Conservation (phyloP, 176 grass and related monocot species). For the maize (Zea mays) region DNA sequence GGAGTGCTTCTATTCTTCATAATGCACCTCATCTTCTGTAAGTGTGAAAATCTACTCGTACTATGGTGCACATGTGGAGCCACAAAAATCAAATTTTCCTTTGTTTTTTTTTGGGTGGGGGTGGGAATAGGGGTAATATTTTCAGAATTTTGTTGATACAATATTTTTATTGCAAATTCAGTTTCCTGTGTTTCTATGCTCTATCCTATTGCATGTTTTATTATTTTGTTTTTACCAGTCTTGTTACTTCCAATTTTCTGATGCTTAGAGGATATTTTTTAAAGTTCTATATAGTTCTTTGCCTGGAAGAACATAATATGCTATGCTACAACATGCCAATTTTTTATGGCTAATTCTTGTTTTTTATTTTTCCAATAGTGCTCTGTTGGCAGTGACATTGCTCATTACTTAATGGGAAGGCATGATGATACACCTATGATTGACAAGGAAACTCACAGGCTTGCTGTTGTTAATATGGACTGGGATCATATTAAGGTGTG, state of each 20-base stretch:
- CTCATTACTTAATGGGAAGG: conserved; percentile 62
- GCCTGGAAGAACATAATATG: not conserved
- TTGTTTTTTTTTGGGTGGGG: not conserved
- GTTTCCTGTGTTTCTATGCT: no score
- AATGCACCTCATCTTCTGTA: not conserved
- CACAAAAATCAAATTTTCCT: not conserved
- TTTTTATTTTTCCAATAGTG: conserved; percentile 41
- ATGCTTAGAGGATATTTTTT: not conserved
- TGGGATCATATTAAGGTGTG: conserved; percentile 94
- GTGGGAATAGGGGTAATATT: not conserved
- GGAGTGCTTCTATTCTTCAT: not conserved
- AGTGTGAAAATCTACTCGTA: conserved; percentile 7
- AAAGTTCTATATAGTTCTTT: not conserved
- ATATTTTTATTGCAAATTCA: not conserved
- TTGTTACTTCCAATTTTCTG: not conserved
- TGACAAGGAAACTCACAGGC: conserved; percentile 74
- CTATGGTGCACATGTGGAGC: not conserved
- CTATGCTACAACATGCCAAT: not conserved
- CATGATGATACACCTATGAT: conserved; percentile 75
- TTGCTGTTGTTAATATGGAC: conserved; percentile 93
- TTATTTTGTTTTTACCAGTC: not conserved
- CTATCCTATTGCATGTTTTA: not conserved
- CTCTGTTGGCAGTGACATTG: conserved; percentile 68
- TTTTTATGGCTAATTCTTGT: conserved; percentile 15
- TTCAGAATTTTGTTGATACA: not conserved